Percentiles rank a stretch among this genome's conserved stretches.
Conservation (phyloP, 2,329 filamentous ascomycete species). For the Aureobasidium mangrovei region DNA sequence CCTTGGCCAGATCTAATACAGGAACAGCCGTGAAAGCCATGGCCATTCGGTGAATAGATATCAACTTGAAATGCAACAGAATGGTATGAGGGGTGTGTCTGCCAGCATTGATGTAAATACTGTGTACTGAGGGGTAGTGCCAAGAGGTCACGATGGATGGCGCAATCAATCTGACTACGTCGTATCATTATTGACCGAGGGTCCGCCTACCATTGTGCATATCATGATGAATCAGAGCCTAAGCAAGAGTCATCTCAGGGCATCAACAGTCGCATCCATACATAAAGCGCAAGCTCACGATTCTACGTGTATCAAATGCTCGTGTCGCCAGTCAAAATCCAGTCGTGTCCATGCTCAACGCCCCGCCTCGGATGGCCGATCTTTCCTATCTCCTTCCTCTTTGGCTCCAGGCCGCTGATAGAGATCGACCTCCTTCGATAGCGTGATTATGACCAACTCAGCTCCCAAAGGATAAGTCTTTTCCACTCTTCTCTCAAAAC, state of each 20-base stretch:
- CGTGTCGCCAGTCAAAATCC: no score
- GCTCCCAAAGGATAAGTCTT: neutral
- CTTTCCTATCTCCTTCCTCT: slow-evolving; percentile 5
- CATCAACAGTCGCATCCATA: no score
- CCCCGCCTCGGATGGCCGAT: neutral
- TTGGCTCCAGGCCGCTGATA: neutral
- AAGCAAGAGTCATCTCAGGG: no score
- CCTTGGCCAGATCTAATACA: slow-evolving; percentile 64
- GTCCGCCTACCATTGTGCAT: no score
- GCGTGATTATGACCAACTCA: neutral
- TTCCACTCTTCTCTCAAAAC: neutral
- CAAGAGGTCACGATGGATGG: slow-evolving; percentile 6
- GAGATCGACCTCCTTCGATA: slow-evolving; percentile 1
- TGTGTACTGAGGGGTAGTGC: neutral
- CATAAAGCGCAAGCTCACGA: no score
- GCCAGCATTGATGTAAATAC: neutral
- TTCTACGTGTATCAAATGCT: no score
- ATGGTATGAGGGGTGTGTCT: neutral
- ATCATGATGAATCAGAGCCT: no score
- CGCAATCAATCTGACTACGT: neutral
- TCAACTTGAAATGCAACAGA: neutral
- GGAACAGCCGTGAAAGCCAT: slow-evolving; percentile 61
- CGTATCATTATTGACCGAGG: no score
- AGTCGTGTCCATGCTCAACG: neutral
- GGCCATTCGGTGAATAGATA: neutral